phyloP scores from a whole-genome alignment of 2,329 filamentous ascomycete genomes.

The Epichloe hybrida region DNA sequence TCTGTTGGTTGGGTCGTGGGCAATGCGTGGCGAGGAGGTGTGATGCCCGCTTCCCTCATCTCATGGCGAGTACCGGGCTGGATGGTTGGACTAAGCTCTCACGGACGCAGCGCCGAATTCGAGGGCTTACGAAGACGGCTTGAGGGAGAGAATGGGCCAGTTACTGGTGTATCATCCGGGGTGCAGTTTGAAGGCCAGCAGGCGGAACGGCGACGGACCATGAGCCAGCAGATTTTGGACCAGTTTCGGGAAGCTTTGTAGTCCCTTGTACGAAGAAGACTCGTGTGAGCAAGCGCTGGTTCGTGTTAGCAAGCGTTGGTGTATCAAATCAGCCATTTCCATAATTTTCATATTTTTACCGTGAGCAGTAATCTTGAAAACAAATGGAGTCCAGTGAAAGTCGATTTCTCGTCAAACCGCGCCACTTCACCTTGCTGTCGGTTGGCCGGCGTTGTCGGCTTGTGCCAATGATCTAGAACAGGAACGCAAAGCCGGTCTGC shows the following conservation, averaged over 20 bases:
- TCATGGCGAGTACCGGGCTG: slow-evolving; percentile 75
- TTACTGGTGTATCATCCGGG: slow-evolving; percentile 29
- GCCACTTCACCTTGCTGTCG: no score
- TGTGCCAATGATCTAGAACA: background rate
- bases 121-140: slow-evolving; percentile 48
- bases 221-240: slow-evolving; percentile 49
- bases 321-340: background rate
- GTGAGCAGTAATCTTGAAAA: no score
- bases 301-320: no score
- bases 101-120: slow-evolving; percentile 46
- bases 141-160: slow-evolving; percentile 40
- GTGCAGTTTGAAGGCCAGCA: slow-evolving; percentile 33
- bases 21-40: slow-evolving; percentile 72
- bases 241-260: slow-evolving; percentile 36
- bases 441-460: no score
- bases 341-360: no score
- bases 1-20: slow-evolving; percentile 75
- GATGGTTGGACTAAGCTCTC: slow-evolving; percentile 54
- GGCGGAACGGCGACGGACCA: slow-evolving; percentile 39
- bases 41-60: slow-evolving; percentile 54
- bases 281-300: background rate
- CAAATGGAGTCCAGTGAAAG: no score
- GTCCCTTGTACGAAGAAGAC: background rate
- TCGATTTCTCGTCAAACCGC: no score
- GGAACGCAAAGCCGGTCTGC: background rate